phyloP scores from a whole-genome alignment of 2,329 filamentous ascomycete species.

The Arthroderma sp. region DNA sequence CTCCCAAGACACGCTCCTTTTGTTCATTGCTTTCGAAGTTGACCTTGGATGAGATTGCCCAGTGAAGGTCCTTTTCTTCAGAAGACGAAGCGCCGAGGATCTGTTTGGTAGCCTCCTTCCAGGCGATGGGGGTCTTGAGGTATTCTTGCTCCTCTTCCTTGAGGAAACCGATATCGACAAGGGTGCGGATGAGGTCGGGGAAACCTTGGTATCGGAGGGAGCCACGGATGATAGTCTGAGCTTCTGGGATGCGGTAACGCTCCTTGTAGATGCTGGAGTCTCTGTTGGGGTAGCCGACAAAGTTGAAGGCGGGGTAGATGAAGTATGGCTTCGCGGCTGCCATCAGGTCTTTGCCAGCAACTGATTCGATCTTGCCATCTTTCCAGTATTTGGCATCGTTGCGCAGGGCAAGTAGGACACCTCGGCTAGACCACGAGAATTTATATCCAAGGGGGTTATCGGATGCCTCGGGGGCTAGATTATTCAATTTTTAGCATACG shows the following conservation, averaged over 20 bases:
- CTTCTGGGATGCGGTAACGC: constrained; percentile 84
- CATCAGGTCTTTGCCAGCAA: constrained; percentile 63
- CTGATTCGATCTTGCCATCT: constrained; percentile 59
- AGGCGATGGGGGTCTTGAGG: constrained; percentile 56
- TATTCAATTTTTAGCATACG: neutral
- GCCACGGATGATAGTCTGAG: constrained; percentile 70
- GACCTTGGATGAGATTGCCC: constrained; percentile 62
- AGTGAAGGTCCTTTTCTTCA: constrained; percentile 55
- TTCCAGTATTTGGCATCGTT: constrained; percentile 77
- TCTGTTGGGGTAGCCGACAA: constrained; percentile 87
- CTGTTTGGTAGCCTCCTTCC: constrained; percentile 74
- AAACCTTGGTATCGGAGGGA: constrained; percentile 82
- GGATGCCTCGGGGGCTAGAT: constrained; percentile 46
- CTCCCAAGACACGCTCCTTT: constrained; percentile 55
- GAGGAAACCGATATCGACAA: constrained; percentile 85
- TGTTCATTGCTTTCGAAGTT: constrained; percentile 57
- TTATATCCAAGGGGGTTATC: constrained; percentile 91
- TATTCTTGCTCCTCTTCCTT: constrained; percentile 52
- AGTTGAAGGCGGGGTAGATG: constrained; percentile 78
- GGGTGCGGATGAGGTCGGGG: constrained; percentile 74
- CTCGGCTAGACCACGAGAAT: constrained; percentile 69
- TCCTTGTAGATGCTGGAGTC: constrained; percentile 80
- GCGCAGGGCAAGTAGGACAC: constrained; percentile 73
- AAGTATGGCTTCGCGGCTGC: constrained; percentile 74
- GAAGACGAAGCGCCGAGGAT: constrained; percentile 57